Percentiles rank a stretch among this genome's conserved stretches.
Evolutionary conservation across 2,329 filamentous ascomycete genomes (phyloP).

Genomic region (Didymella pomorum): DNA sequence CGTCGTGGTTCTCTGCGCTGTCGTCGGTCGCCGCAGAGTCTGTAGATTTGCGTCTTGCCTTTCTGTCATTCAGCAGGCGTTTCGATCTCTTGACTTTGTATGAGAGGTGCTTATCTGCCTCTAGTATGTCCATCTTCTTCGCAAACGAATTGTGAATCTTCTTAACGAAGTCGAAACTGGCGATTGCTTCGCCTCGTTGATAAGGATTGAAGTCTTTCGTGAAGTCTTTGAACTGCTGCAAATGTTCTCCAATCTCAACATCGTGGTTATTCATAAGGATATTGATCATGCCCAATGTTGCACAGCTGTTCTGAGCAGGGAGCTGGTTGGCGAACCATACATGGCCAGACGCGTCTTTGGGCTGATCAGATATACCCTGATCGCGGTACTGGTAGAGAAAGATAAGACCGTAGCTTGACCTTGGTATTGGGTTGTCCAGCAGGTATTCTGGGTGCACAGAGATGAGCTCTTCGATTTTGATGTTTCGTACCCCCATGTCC

Average conservation of each 20-base stretch:
- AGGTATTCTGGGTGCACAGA: slow-evolving; percentile 64
- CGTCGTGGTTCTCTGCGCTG: slow-evolving; percentile 58
- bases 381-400: slow-evolving; percentile 80
- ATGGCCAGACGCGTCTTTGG: slow-evolving; percentile 65
- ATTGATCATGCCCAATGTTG: slow-evolving; percentile 90
- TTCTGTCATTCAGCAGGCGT: slow-evolving; percentile 37
- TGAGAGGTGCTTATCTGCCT: slow-evolving; percentile 76
- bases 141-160: slow-evolving; percentile 89
- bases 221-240: slow-evolving; percentile 75
- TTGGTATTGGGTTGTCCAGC: slow-evolving; percentile 36
- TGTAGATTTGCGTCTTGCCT: slow-evolving; percentile 40
- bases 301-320: slow-evolving; percentile 75
- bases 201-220: slow-evolving; percentile 74
- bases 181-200: slow-evolving; percentile 77
- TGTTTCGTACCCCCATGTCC: slow-evolving; percentile 76
- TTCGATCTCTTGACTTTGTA: slow-evolving; percentile 60
- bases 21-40: slow-evolving; percentile 45
- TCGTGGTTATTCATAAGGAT: slow-evolving; percentile 82
- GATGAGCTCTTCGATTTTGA: slow-evolving; percentile 80
- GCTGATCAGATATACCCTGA: slow-evolving; percentile 59
- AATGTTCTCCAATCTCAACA: slow-evolving; percentile 72
- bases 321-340: slow-evolving; percentile 97
- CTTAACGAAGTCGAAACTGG: slow-evolving; percentile 78
- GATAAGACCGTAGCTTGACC: slow-evolving; percentile 77
- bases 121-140: slow-evolving; percentile 65